Evolutionary conservation across 2,329 filamentous ascomycete species (phyloP).

Genomic region (Didymellaceae sp.): DNA sequence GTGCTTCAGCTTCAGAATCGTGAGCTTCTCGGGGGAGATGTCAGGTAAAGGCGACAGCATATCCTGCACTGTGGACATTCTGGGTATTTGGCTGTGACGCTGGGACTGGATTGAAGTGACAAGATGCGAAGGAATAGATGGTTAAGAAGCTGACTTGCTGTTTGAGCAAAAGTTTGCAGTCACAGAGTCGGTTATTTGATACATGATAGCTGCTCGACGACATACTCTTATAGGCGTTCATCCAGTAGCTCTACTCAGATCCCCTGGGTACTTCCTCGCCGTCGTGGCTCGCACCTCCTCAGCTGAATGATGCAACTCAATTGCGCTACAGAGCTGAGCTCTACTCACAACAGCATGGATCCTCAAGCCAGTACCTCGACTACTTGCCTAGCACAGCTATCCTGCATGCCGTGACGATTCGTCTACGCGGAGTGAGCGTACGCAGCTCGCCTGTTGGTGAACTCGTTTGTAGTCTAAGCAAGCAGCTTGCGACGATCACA

Average conservation of each 20-base stretch:
- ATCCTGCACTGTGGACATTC: conserved; percentile 7
- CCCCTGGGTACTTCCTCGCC: not conserved
- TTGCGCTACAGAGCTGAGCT: not conserved
- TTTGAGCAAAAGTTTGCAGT: not conserved
- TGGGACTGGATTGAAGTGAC: not conserved
- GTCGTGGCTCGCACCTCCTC: not conserved
- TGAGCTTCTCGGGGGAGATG: conserved; percentile 32
- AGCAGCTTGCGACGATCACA: not conserved
- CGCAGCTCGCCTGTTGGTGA: not conserved
- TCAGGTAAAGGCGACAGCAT: conserved; percentile 14
- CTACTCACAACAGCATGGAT: conserved; percentile 2
- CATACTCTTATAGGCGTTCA: conserved; percentile 2
- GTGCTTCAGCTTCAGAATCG: conserved; percentile 31
- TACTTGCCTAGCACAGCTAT: not conserved
- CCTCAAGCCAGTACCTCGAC: not conserved
- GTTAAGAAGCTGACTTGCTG: not conserved
- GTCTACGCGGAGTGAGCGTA: not conserved
- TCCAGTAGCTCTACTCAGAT: not conserved
- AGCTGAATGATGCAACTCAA: conserved; percentile 6
- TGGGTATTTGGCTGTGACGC: not conserved
- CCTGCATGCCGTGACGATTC: conserved; percentile 5
- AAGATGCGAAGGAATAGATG: not conserved
- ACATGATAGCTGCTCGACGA: not conserved
- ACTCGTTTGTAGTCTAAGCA: not conserved
- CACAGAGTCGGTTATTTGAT: not conserved